Percentiles rank a stretch among this genome's conserved stretches.
phyloP scores from a whole-genome alignment of 2,329 filamentous ascomycete species.

The Stylonectria norvegica region DNA sequence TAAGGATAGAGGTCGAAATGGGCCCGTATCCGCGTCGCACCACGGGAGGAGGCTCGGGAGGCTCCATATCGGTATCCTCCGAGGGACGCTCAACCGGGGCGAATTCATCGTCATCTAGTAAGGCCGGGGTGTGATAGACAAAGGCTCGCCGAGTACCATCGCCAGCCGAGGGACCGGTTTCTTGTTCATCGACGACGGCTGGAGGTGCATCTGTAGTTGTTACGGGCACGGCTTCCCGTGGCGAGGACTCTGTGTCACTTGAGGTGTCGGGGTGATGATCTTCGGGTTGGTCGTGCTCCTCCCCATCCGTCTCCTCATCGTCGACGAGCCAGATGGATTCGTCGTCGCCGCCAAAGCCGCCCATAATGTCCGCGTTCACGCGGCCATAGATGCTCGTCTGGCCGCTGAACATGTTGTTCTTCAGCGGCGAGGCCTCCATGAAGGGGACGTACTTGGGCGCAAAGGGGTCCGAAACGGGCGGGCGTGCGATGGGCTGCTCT shows the following conservation, averaged over 20 bases:
- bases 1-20: slow-evolving; percentile 18
- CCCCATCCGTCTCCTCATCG: slow-evolving; percentile 25
- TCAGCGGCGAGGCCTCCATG: slow-evolving; percentile 22
- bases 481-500: slow-evolving; percentile 1
- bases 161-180: slow-evolving; percentile 11
- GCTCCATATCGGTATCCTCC: slow-evolving; percentile 1
- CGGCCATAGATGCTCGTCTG: slow-evolving; percentile 27
- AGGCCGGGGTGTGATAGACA: slow-evolving; percentile 15
- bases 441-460: slow-evolving; percentile 21
- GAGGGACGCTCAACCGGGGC: slow-evolving; percentile 1
- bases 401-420: slow-evolving; percentile 27
- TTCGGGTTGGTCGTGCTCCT: slow-evolving; percentile 2
- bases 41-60: slow-evolving; percentile 1
- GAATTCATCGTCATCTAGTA: slow-evolving; percentile 22
- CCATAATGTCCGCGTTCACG: slow-evolving; percentile 31
- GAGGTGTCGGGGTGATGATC: not conserved
- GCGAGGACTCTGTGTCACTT: not conserved
- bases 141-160: slow-evolving; percentile 12
- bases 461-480: slow-evolving; percentile 8
- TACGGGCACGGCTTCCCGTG: slow-evolving; percentile 9
- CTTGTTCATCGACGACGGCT: slow-evolving; percentile 7
- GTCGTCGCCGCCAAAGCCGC: slow-evolving; percentile 30
- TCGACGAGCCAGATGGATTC: slow-evolving; percentile 30
- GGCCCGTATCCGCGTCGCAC: slow-evolving; percentile 18
- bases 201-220: slow-evolving; percentile 17